Base-by-base conservation (phyloP, 805 yeast species). In the Cyberlindnera japonica region DNA sequence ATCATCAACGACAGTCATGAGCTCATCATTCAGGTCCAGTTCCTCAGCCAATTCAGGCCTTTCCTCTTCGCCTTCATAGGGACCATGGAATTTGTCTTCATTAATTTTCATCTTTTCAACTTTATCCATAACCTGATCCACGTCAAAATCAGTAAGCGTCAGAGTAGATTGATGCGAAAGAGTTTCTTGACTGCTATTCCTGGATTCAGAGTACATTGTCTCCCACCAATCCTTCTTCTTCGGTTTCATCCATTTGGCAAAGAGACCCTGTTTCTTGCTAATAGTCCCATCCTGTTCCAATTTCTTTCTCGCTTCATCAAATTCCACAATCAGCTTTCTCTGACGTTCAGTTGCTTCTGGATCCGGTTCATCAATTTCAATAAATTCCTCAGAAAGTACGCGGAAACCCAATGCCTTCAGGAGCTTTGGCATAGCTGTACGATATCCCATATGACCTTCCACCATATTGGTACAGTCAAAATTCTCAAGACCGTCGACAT, bases 391-490 rank as follows among this genome's bases (percentile, higher is more conserved):
- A 47, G 83, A 77, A 30, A 89, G 59, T 5, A 93, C 88, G 40
- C 85, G 83, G 79, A 95, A 83, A 4, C 85, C 90, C 29, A 86
- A 53, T 37, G 66, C 63, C 47, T 75, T 74, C 49, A 93, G 59
- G 32, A 93, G 70, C 51, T 77, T 78, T 1, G 99, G 99, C 75
- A 93, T 88, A 11, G 88, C 89, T 47, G 83, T 83, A 66, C 99
- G 83, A 64, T 93, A 93, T n/a, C 84, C 88, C 96, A 93, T 87
- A 66, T 93, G 99, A 1, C 99, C 99, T 45, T 84, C 89, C 4
- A 91, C 96, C 38, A 71, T 54, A 15, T 81, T 88, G 0, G 98
- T 85, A 55, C 95, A 87, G 57, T 93, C 95, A 47, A 83, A 72
- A 61, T 91, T 91, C 49, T 89, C 95, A 22, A 93, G 69, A 0